Evolutionary conservation across 2,329 filamentous ascomycete species (phyloP).

Genomic region (Microsporum audouinii): DNA sequence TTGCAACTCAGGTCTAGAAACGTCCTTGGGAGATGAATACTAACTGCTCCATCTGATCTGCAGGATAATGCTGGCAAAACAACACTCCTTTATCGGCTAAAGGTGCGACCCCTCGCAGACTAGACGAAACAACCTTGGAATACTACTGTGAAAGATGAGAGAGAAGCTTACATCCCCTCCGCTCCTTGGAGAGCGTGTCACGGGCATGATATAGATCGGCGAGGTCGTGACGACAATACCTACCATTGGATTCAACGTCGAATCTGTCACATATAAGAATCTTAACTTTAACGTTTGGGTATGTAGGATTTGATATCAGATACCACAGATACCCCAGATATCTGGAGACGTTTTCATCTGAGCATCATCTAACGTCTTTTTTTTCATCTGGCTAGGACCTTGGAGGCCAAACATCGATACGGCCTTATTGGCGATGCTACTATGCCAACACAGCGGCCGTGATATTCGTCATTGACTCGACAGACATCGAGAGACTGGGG

Average conservation of each 20-base stretch:
- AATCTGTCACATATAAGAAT: conserved; percentile 96
- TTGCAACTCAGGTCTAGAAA: neutral
- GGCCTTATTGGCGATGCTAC: conserved; percentile 98
- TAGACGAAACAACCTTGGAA: neutral
- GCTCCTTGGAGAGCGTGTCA: neutral
- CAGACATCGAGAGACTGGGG: conserved; percentile 87
- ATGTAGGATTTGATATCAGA: conserved; percentile 26
- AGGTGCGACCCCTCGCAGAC: conserved; percentile 46
- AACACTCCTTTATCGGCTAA: conserved; percentile 87
- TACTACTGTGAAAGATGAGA: neutral
- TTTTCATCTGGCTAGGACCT: conserved; percentile 51
- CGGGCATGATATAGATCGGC: conserved; percentile 56
- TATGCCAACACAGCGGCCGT: conserved; percentile 97
- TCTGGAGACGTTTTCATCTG: neutral
- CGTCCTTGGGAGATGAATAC: neutral
- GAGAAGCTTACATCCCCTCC: neutral
- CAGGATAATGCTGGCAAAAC: conserved; percentile 99
- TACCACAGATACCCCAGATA: too few species aligned
- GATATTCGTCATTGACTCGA: conserved; percentile 96
- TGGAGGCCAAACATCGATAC: conserved; percentile 94
- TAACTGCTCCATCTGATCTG: conserved; percentile 10
- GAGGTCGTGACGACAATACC: conserved; percentile 98
- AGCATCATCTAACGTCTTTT: neutral
- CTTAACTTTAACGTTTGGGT: conserved; percentile 98
- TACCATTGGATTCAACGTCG: conserved; percentile 98